Evolutionary conservation across 345 rosid genomes (phyloP).

Genomic region (Syzygium oleosum): DNA sequence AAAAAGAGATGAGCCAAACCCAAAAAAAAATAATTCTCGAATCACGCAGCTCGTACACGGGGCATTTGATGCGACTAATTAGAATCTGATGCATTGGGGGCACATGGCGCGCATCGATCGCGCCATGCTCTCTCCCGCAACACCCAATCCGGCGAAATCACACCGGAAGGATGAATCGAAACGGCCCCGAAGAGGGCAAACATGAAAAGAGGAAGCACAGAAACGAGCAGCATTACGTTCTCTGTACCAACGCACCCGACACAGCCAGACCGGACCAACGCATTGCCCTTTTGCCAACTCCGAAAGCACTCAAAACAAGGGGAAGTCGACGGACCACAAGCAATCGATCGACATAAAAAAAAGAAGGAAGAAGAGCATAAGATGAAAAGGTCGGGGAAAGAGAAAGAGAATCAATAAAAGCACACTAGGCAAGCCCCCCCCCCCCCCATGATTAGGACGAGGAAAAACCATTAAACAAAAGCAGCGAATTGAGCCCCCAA

Average conservation of each 20-base stretch:
- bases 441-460: background rate
- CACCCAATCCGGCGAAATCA: background rate
- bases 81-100: background rate
- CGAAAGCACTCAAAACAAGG: background rate
- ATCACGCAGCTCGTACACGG: too few relatives aligned
- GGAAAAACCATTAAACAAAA: background rate
- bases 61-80: background rate
- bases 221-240: background rate
- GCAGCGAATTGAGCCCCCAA: background rate
- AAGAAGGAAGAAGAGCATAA: background rate
- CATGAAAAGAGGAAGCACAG: background rate
- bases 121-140: background rate
- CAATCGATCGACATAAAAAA: background rate
- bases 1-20: too few relatives aligned
- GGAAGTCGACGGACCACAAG: background rate
- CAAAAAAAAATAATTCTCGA: too few relatives aligned
- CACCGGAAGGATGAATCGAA: background rate
- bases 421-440: background rate
- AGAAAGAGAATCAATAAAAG: background rate
- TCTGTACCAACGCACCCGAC: background rate
- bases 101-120: background rate
- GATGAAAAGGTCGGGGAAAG: background rate
- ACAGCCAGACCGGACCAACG: background rate
- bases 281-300: background rate
- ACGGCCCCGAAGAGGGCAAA: background rate